Evolutionary conservation across 2,329 filamentous ascomycete species (phyloP).

Genomic region (Aschersonia sp.): DNA sequence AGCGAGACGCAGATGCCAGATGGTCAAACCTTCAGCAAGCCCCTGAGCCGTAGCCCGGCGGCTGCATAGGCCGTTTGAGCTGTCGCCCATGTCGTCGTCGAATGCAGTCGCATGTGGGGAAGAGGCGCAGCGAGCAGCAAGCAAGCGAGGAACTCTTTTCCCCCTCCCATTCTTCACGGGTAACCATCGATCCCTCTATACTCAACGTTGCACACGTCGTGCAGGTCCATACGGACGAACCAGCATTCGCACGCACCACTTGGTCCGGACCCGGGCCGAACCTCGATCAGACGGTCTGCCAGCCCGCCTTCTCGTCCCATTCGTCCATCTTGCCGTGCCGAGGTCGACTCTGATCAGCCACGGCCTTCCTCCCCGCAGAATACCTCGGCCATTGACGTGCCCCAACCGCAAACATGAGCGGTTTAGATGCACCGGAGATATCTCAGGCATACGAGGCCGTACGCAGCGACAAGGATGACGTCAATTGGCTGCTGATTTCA

Average conservation of each 20-base stretch:
- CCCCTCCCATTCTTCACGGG: neutral
- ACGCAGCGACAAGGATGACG: slow-evolving; percentile 49
- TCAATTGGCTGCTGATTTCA: slow-evolving; percentile 54
- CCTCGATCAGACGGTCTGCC: neutral
- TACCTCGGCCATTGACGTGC: neutral
- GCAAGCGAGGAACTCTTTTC: neutral
- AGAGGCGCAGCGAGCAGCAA: neutral
- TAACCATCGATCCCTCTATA: neutral
- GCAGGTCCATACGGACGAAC: neutral
- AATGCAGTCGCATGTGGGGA: neutral
- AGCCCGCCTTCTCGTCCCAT: neutral
- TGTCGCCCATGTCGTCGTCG: neutral
- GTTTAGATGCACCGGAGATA: slow-evolving; percentile 43
- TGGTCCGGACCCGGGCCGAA: neutral
- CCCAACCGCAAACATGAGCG: slow-evolving; percentile 29
- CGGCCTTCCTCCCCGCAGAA: neutral
- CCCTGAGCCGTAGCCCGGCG: neutral
- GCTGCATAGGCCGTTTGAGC: neutral
- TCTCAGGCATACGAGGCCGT: slow-evolving; percentile 51
- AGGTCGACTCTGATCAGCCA: neutral
- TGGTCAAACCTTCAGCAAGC: neutral
- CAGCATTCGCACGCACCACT: neutral
- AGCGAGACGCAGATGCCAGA: neutral
- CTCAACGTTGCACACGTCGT: neutral
- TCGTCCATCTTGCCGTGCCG: neutral